These are phyloP conservation scores for Neopestalotiopsis clavispora DNA, from an alignment of 2,329 filamentous ascomycete species.

Conservation along the genomic window DNA sequence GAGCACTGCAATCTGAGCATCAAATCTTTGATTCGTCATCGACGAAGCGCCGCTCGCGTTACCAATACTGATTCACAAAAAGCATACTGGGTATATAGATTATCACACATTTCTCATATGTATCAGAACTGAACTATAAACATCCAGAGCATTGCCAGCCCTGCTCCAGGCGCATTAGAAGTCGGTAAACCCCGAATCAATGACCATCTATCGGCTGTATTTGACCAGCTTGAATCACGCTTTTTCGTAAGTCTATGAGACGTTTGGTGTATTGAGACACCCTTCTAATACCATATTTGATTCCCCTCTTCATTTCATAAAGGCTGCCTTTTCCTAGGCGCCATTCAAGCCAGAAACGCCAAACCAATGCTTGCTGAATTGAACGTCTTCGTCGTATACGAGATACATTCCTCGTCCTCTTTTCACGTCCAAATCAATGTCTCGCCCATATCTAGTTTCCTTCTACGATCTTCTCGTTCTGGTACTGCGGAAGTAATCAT, in stretches of 20 bases:
- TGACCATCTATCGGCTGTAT: conserved; percentile 3
- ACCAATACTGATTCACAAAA: neutral
- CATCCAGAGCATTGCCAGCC: conserved; percentile 8
- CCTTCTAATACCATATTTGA: conserved; percentile 3
- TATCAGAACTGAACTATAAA: neutral
- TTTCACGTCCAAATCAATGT: conserved; percentile 1
- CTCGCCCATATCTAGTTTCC: neutral
- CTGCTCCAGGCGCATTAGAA: conserved; percentile 13
- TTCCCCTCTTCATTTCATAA: conserved; percentile 10
- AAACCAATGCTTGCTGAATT: neutral
- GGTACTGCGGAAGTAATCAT: conserved; percentile 59
- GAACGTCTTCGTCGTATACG: too few relatives aligned
- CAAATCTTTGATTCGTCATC: too few relatives aligned
- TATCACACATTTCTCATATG: neutral
- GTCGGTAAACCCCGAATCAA: neutral
- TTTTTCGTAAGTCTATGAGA: conserved; percentile 1
- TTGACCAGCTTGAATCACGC: conserved; percentile 2
- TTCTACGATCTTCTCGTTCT: conserved; percentile 16
- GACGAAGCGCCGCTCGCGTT: too few relatives aligned
- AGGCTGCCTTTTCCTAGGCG: conserved; percentile 7
- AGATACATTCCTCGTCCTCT: neutral
- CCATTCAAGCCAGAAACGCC: conserved; percentile 3
- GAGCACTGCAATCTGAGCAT: too few relatives aligned
- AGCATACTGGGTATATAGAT: neutral
- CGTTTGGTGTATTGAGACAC: neutral